A percentile compares a stretch with the other conserved stretches of the same genome.
Conservation (phyloP, 2,329 filamentous ascomycete genomes). For the Aspergillus ibericus region DNA sequence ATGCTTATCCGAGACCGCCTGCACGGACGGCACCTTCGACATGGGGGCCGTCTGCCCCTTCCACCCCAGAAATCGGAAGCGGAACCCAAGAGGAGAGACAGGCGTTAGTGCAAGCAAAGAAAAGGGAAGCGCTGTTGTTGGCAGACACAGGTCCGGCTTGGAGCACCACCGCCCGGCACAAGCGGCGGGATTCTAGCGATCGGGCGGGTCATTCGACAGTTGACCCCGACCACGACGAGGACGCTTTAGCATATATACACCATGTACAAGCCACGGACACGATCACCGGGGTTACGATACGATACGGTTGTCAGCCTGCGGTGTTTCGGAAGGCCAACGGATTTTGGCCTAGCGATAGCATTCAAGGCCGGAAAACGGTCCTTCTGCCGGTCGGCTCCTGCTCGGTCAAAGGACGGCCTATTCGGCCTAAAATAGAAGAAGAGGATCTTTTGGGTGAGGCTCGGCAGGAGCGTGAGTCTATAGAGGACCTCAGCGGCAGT, state of each 20-base stretch:
- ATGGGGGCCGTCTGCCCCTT: slow-evolving; percentile 45
- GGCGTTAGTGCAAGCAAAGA: slow-evolving; percentile 49
- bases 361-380: slow-evolving; percentile 79
- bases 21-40: slow-evolving; percentile 26
- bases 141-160: slow-evolving; percentile 43
- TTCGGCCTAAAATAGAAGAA: slow-evolving; percentile 34
- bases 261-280: slow-evolving; percentile 80
- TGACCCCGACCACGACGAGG: slow-evolving; percentile 59
- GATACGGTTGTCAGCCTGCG: slow-evolving; percentile 82
- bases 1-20: slow-evolving; percentile 28
- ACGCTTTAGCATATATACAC: slow-evolving; percentile 88
- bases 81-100: slow-evolving; percentile 47
- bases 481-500: slow-evolving; percentile 36
- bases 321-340: slow-evolving; percentile 84
- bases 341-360: slow-evolving; percentile 89
- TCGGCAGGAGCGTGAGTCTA: slow-evolving; percentile 19
- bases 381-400: slow-evolving; percentile 88
- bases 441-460: slow-evolving; percentile 29
- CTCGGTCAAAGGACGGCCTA: slow-evolving; percentile 70
- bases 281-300: slow-evolving; percentile 84
- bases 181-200: slow-evolving; percentile 48
- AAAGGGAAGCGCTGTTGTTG: slow-evolving; percentile 46
- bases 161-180: slow-evolving; percentile 41
- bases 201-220: slow-evolving; percentile 26
- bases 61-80: slow-evolving; percentile 33